These are phyloP conservation scores for Phallus indusiatus DNA, from an alignment of 768 basidiomycete genomes.

Conservation along the genomic window DNA sequence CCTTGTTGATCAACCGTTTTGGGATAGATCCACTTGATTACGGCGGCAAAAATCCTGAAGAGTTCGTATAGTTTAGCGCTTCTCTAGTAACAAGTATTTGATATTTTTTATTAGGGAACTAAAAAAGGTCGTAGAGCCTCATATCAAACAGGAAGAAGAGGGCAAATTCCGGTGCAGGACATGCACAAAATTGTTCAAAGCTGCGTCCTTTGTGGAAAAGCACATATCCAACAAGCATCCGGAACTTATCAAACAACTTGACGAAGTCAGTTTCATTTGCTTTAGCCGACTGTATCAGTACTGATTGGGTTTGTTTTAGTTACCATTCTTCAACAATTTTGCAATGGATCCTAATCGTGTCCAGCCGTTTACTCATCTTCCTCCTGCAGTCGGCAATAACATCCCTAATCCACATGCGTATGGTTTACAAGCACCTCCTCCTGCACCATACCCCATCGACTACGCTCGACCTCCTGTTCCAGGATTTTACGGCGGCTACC, in stretches of 20 bases:
- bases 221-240: conserved; percentile 93
- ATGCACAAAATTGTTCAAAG: conserved; percentile 97
- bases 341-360: conserved; percentile 93
- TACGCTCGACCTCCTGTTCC: conserved; percentile 27
- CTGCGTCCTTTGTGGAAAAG: conserved; percentile 93
- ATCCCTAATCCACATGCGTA: conserved; percentile 83
- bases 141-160: conserved; percentile 92
- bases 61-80: conserved; percentile 41
- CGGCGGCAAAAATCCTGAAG: conserved; percentile 82
- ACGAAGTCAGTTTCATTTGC: conserved; percentile 51
- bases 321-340: conserved; percentile 92
- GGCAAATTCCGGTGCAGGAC: conserved; percentile 95
- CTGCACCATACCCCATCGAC: conserved; percentile 18
- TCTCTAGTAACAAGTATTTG: conserved; percentile 12
- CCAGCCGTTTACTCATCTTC: conserved; percentile 75
- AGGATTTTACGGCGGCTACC: conserved; percentile 27
- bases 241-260: conserved; percentile 72
- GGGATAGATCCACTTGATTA: conserved; percentile 81
- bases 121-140: conserved; percentile 64
- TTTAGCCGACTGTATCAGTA: not conserved
- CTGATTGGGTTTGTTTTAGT: conserved; percentile 30
- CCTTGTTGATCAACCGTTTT: conserved; percentile 67
- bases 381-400: conserved; percentile 52
- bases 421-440: conserved; percentile 57
- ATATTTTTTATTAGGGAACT: conserved; percentile 51